Evolutionary conservation across 768 basidiomycete species (phyloP).

Genomic region (Panus rudis): DNA sequence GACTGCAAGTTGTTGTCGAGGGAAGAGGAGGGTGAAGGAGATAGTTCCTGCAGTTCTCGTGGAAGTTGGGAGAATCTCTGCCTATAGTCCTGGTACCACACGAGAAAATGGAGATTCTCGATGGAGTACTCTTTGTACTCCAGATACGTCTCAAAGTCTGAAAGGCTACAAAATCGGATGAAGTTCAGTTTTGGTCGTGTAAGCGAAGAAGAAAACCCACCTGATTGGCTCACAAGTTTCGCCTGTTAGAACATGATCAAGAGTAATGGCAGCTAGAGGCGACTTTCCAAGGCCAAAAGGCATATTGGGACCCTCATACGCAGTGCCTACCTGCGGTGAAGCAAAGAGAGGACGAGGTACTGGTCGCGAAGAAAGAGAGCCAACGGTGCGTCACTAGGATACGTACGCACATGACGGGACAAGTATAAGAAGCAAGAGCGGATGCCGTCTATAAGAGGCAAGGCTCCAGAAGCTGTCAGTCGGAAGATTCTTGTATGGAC

Average conservation of each 20-base stretch:
- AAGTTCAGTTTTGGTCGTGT: neutral
- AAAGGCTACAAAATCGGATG: conserved; percentile 19
- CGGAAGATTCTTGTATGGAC: too few species aligned
- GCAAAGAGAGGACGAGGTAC: too few species aligned
- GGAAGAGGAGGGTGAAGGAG: conserved; percentile 8
- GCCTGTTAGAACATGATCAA: conserved; percentile 30
- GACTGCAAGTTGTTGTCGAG: neutral
- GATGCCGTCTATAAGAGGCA: too few species aligned
- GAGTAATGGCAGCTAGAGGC: conserved; percentile 9
- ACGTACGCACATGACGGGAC: too few species aligned
- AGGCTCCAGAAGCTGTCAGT: too few species aligned
- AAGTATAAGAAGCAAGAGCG: too few species aligned
- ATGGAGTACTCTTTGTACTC: conserved; percentile 18
- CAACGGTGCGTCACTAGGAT: too few species aligned
- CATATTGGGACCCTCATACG: too few species aligned
- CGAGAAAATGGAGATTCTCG: conserved; percentile 26
- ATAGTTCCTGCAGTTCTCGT: conserved; percentile 9
- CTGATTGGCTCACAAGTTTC: conserved; percentile 34
- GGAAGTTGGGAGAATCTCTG: conserved; percentile 26
- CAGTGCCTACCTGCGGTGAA: too few species aligned
- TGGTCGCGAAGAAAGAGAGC: too few species aligned
- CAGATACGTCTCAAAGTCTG: conserved; percentile 23
- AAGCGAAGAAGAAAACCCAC: conserved; percentile 12
- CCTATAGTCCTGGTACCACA: conserved; percentile 33
- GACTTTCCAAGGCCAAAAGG: too few species aligned